These are phyloP conservation scores for Lasiodiplodia gonubiensis DNA, from an alignment of 2,329 filamentous ascomycete genomes.

Conservation along the genomic window DNA sequence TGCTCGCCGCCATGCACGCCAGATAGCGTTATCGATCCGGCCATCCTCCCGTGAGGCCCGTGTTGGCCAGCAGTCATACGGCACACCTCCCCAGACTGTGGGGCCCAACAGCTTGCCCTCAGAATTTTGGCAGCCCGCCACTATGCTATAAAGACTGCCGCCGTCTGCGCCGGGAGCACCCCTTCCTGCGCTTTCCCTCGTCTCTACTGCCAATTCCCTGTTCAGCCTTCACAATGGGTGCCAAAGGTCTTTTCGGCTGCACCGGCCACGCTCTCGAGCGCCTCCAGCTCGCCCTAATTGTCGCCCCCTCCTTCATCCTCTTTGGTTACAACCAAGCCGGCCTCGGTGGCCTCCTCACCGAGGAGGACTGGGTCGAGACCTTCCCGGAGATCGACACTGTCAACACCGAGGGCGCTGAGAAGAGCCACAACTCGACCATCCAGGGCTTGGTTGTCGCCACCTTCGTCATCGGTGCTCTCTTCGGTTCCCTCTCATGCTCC, in stretches of 20 bases:
- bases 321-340: slow-evolving; percentile 61
- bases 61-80: slow-evolving; percentile 3
- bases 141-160: slow-evolving; percentile 20
- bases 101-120: slow-evolving; percentile 6
- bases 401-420: slow-evolving; percentile 48
- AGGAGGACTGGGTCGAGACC: slow-evolving; percentile 48
- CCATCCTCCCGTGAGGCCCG: slow-evolving; percentile 18
- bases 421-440: slow-evolving; percentile 52
- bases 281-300: slow-evolving; percentile 46
- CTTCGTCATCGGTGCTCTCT: slow-evolving; percentile 54
- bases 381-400: slow-evolving; percentile 59
- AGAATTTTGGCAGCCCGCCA: neutral
- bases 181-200: neutral
- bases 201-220: slow-evolving; percentile 1
- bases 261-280: slow-evolving; percentile 39
- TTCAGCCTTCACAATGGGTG: slow-evolving; percentile 55
- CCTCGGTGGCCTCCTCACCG: slow-evolving; percentile 55
- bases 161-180: neutral
- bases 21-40: slow-evolving; percentile 17
- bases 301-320: slow-evolving; percentile 52
- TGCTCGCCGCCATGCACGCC: neutral
- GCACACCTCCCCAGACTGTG: slow-evolving; percentile 11
- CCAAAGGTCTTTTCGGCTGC: slow-evolving; percentile 35
- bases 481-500: slow-evolving; percentile 54
- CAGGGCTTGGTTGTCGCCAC: slow-evolving; percentile 54